Evolutionary conservation across 257 asterid species (phyloP), one percentile per base, ranked within the genome.

Genomic region (Scutellaria galericulata): DNA sequence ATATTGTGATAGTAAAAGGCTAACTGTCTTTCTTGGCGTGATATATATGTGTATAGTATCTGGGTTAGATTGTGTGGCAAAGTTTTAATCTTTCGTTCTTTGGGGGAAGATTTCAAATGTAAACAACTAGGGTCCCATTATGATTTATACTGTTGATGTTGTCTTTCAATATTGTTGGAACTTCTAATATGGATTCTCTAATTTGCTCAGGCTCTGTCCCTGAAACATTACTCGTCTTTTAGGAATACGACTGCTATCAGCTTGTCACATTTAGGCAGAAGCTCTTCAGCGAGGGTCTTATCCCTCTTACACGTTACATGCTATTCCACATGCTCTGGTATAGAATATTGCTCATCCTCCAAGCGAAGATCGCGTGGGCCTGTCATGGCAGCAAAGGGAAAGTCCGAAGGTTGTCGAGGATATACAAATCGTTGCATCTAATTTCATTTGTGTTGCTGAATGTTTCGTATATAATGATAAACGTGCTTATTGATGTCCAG

Each of bases 371-470:
- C 88, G 2, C 87, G 88, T 55, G 89, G 91, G 60, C 96, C 96
- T 47, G 84, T 91, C 67, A 79, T 91, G 94, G 96, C 96, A n/a
- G 94, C 84, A 14, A 91, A 84, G 78, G 86, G 86, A 64, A 84
- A 86, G 71, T 71, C 96, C 56, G 92, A 82, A 93, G 98, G 97
- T 93, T 74, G 63, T 57, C 14, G 10, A 55, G 58, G 51, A 47
- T 54, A 54, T 46, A 35, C 47, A 47, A 61, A 2, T 71, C 4
- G 50, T 78, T 62, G 27, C 22, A 50, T 51, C 57, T 39, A 31
- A 75, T 52, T 59, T 80, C 11, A 13, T 11, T 44, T 70, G 15
- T 60, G 72, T 65, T 71, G 68, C 24, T 14, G 66, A 46, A 62
- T 59, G 39, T 42, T 64, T 72, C 42, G 5, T 75, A 10, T 79